A percentile compares a stretch with the other conserved stretches of the same genome.
These are phyloP conservation scores for Kwoniella heveanensis DNA, from an alignment of 768 basidiomycete genomes.

Conservation along the genomic window DNA sequence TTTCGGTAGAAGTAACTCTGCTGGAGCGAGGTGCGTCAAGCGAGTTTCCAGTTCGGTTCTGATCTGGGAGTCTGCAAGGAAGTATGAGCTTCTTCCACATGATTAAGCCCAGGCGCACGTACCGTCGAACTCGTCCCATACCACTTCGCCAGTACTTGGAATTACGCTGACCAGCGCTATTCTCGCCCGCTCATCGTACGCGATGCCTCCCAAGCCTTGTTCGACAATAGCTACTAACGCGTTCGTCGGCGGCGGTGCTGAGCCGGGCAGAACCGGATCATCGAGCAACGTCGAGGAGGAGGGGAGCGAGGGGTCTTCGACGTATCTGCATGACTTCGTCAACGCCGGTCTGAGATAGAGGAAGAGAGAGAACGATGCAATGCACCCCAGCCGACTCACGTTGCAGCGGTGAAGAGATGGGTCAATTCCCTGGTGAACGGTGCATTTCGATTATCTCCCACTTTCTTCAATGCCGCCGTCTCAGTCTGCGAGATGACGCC, in stretches of 20 bases:
- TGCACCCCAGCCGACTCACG: too few relatives aligned
- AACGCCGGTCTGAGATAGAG: background rate
- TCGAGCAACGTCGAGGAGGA: conserved; percentile 54
- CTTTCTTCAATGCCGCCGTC: conserved; percentile 56
- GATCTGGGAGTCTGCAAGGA: conserved; percentile 69
- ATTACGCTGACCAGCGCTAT: conserved; percentile 78
- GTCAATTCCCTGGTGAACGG: conserved; percentile 62
- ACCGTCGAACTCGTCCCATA: conserved; percentile 92
- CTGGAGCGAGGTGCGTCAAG: conserved; percentile 78
- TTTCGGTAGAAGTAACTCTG: conserved; percentile 73
- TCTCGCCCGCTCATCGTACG: conserved; percentile 59
- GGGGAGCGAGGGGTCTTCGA: conserved; percentile 62
- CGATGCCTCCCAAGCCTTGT: conserved; percentile 57
- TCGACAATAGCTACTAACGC: conserved; percentile 79
- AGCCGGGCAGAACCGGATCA: conserved; percentile 54
- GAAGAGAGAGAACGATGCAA: background rate
- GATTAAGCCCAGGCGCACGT: conserved; percentile 11
- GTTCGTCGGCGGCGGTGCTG: conserved; percentile 61
- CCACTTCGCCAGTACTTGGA: conserved; percentile 86
- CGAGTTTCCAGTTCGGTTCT: conserved; percentile 88
- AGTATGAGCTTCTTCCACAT: background rate
- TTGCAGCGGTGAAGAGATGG: conserved; percentile 80
- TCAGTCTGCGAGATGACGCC: conserved; percentile 57
- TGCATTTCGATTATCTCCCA: conserved; percentile 54
- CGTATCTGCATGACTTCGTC: conserved; percentile 63